Conservation (phyloP, 805 yeast species). For the Sugiyamaella valdiviana region DNA sequence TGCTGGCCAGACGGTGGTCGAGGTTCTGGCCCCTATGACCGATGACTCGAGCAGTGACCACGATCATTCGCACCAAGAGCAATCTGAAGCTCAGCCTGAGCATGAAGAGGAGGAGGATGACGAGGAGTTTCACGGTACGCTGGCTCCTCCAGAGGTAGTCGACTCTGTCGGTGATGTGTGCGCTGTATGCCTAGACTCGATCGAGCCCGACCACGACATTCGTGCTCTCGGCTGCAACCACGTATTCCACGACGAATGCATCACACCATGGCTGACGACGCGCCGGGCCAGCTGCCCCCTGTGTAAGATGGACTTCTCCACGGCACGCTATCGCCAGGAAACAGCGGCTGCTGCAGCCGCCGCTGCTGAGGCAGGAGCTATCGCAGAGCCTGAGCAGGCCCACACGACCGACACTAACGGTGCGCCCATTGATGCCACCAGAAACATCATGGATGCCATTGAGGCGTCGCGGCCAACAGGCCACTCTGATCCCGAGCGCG, state of each 20-base stretch:
- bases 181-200: slow-evolving; percentile 68
- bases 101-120: slow-evolving; percentile 1
- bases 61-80: not conserved
- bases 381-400: slow-evolving; percentile 3
- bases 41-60: too few relatives aligned
- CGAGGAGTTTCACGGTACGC: slow-evolving; percentile 1
- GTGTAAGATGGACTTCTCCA: slow-evolving; percentile 60
- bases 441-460: not conserved
- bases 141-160: slow-evolving; percentile 8
- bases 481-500: not conserved
- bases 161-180: slow-evolving; percentile 45
- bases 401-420: slow-evolving; percentile 1
- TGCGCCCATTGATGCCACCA: not conserved
- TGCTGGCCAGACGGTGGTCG: not conserved
- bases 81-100: not conserved
- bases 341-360: slow-evolving; percentile 8
- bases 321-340: slow-evolving; percentile 6
- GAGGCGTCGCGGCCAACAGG: not conserved
- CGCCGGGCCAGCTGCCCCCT: slow-evolving; percentile 78
- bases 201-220: slow-evolving; percentile 57
- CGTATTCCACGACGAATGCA: slow-evolving; percentile 71
- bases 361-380: not conserved
- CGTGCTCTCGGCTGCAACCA: slow-evolving; percentile 78
- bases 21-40: not conserved
- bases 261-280: slow-evolving; percentile 74